A percentile compares a stretch with the other conserved stretches of the same genome.
These are phyloP conservation scores for Starmera stellimalicola DNA, from an alignment of 1,139 yeast species.

Conservation along the genomic window DNA sequence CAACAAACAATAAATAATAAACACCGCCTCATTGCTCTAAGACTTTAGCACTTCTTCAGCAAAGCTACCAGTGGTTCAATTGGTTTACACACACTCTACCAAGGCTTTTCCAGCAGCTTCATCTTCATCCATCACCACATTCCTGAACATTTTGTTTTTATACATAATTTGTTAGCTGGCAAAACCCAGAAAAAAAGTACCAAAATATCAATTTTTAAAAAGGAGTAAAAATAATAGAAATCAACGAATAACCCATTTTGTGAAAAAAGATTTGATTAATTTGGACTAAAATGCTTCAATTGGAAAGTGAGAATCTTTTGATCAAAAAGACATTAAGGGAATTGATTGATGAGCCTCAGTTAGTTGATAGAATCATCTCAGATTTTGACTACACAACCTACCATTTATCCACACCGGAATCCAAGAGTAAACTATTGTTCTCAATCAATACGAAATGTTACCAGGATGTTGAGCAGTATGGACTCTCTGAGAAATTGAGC, in stretches of 20 bases:
- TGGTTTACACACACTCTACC: too few relatives aligned
- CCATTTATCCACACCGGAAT: constrained; percentile 79
- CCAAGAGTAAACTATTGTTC: constrained; percentile 52
- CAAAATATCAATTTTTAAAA: too few relatives aligned
- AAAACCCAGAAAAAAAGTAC: too few relatives aligned
- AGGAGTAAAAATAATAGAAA: neutral
- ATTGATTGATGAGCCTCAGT: constrained; percentile 32
- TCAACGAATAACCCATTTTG: neutral
- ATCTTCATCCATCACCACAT: too few relatives aligned
- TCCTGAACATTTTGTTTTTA: too few relatives aligned
- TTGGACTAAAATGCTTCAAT: constrained; percentile 29
- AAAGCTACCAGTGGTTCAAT: too few relatives aligned
- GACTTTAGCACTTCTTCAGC: too few relatives aligned
- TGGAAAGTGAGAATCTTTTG: constrained; percentile 36
- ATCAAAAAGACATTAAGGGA: constrained; percentile 35
- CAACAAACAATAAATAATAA: too few relatives aligned
- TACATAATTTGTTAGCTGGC: neutral
- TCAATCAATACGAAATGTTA: constrained; percentile 73
- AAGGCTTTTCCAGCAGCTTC: too few relatives aligned
- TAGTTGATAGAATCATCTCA: constrained; percentile 83
- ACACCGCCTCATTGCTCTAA: too few relatives aligned
- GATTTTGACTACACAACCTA: constrained; percentile 95
- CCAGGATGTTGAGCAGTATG: constrained; percentile 61
- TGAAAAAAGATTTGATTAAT: neutral
- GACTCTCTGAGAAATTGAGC: constrained; percentile 38